These are phyloP conservation scores for Kluyveromyces sp. DNA, from an alignment of 1,139 yeast species.

Conservation along the genomic window DNA sequence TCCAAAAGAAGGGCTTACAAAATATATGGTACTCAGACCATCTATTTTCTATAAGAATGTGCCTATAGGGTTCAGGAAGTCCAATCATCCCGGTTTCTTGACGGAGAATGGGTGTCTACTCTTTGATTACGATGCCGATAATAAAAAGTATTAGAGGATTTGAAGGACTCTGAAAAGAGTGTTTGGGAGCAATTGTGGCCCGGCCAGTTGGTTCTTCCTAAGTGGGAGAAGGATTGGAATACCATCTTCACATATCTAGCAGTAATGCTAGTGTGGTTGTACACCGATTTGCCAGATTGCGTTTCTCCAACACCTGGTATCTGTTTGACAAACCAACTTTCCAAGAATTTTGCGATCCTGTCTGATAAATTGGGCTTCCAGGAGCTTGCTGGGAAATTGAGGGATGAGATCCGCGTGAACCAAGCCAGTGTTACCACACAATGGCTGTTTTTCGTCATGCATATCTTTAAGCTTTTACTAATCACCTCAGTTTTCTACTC, in stretches of 20 bases:
- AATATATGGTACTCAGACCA: conserved; percentile 68
- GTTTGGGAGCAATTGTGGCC: conserved; percentile 69
- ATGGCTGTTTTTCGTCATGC: conserved; percentile 62
- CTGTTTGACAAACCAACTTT: conserved; percentile 62
- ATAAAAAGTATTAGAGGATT: conserved; percentile 36
- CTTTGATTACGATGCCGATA: conserved; percentile 53
- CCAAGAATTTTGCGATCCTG: conserved; percentile 33
- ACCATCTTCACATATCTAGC: conserved; percentile 41
- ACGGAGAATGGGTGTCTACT: conserved; percentile 78
- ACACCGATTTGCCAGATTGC: conserved; percentile 85
- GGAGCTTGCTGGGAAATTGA: conserved; percentile 38
- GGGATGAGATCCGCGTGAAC: conserved; percentile 39
- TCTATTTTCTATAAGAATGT: conserved; percentile 55
- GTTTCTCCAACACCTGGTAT: conserved; percentile 89
- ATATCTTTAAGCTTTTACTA: conserved; percentile 51
- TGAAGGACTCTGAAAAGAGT: conserved; percentile 39
- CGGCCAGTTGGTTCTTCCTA: conserved; percentile 80
- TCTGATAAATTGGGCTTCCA: conserved; percentile 32
- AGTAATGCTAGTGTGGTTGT: conserved; percentile 63
- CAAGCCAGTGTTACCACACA: conserved; percentile 44
- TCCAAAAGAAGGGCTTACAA: conserved; percentile 33
- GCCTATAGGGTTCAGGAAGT: conserved; percentile 62
- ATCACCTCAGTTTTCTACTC: conserved; percentile 52
- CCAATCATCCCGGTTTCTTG: conserved; percentile 75
- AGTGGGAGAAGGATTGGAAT: conserved; percentile 56